Evolutionary conservation across 83 land plant genomes (phyloP).

Genomic region (Isoetes engelmannii): DNA sequence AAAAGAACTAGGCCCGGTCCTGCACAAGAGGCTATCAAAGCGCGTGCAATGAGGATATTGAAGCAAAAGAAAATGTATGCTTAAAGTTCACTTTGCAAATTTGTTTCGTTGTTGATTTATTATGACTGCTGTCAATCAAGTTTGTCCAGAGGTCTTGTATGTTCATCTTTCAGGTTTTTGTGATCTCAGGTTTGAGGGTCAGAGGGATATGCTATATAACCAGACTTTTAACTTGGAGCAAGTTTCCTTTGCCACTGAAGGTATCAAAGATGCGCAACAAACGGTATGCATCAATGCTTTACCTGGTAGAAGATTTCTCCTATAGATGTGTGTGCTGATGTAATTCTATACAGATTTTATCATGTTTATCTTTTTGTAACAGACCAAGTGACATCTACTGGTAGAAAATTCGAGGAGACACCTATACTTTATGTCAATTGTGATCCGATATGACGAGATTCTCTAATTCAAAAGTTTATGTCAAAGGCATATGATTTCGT

Average conservation of each 20-base stretch:
- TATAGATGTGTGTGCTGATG: neutral
- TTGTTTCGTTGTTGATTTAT: neutral
- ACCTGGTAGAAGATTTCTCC: neutral
- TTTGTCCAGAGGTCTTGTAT: no score
- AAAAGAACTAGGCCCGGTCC: constrained; percentile 82
- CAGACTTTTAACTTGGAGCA: constrained; percentile 98
- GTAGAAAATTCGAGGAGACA: neutral
- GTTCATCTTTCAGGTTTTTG: no score
- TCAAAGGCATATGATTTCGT: no score
- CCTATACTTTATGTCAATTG: neutral
- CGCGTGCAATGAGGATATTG: constrained; percentile 96
- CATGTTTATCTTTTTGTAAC: no score
- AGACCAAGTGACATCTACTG: no score
- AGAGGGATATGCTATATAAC: constrained; percentile 89
- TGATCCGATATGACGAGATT: neutral
- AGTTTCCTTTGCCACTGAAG: constrained; percentile 91
- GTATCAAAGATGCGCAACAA: constrained; percentile 96
- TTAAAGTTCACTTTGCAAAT: constrained; percentile 8
- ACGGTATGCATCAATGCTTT: constrained; percentile 47
- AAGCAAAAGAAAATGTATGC: constrained; percentile 88
- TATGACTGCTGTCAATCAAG: no score
- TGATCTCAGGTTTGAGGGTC: constrained; percentile 81
- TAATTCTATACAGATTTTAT: no score
- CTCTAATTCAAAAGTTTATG: no score
- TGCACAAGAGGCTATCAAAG: constrained; percentile 93